Evolutionary conservation across 352 stramenopile species (phyloP).

Genomic region (Phytophthora colocasiae): DNA sequence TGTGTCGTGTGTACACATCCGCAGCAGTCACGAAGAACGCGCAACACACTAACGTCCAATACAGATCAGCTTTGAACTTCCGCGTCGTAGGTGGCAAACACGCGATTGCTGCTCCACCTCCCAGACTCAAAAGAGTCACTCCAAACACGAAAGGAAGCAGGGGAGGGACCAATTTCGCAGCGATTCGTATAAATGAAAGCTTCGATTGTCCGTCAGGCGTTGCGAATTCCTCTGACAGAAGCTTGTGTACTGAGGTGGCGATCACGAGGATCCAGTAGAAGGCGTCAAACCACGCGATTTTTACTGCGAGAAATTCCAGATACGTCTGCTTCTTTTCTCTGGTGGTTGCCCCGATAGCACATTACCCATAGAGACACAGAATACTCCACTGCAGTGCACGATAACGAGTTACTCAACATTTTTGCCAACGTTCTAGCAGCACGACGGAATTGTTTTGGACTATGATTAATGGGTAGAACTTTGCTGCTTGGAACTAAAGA

Average conservation of each 20-base stretch:
- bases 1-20: slow-evolving; percentile 17
- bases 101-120: slow-evolving; percentile 3
- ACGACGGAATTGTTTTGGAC: not conserved
- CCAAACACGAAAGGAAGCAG: slow-evolving; percentile 3
- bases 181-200: slow-evolving; percentile 12
- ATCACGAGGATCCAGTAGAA: slow-evolving; percentile 16
- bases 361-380: slow-evolving; percentile 13
- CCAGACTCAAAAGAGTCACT: slow-evolving; percentile 12
- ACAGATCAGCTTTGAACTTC: slow-evolving; percentile 16
- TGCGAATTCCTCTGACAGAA: slow-evolving; percentile 13
- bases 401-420: slow-evolving; percentile 19
- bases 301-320: slow-evolving; percentile 15
- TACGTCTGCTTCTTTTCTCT: slow-evolving; percentile 13
- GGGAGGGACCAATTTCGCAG: slow-evolving; percentile 1
- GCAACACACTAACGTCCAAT: slow-evolving; percentile 19
- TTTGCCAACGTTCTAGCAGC: slow-evolving; percentile 10
- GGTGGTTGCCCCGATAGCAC: slow-evolving; percentile 7
- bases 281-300: slow-evolving; percentile 21
- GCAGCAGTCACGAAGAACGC: slow-evolving; percentile 20
- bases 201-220: not conserved
- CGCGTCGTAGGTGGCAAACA: slow-evolving; percentile 4
- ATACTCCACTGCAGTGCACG: slow-evolving; percentile 8
- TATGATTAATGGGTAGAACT: not conserved
- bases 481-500: slow-evolving; percentile 2
- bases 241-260: slow-evolving; percentile 11